A percentile compares a stretch with the other conserved stretches of the same genome.
Evolutionary conservation across 2,329 filamentous ascomycete species (phyloP).

Genomic region (Colletotrichum sp.): DNA sequence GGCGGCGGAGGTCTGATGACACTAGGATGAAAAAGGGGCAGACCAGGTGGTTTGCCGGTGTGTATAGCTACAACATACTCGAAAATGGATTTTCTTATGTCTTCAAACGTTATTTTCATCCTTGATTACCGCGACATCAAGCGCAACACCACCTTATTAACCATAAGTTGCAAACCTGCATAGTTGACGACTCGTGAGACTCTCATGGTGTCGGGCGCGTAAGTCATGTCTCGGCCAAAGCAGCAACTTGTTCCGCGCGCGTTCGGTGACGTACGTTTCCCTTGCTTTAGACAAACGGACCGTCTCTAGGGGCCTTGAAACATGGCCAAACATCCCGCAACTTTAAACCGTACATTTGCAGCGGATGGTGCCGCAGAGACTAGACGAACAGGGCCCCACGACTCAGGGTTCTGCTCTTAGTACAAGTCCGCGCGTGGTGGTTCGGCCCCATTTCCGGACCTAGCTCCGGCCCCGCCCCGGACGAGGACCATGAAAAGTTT

Average conservation of each 20-base stretch:
- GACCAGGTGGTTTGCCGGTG: background rate
- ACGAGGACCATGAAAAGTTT: background rate
- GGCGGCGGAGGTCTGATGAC: background rate
- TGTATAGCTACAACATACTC: constrained; percentile 17
- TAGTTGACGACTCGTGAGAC: background rate
- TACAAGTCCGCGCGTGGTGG: background rate
- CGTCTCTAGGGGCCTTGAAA: background rate
- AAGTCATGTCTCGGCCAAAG: background rate
- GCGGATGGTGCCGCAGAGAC: background rate
- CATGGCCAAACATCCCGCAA: background rate
- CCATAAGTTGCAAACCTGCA: fast-evolving
- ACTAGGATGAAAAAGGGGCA: background rate
- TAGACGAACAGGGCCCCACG: background rate
- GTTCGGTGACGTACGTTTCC: fast-evolving
- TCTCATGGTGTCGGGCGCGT: background rate
- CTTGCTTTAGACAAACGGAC: background rate
- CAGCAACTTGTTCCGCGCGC: background rate
- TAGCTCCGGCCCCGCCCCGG: background rate
- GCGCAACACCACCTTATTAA: fast-evolving
- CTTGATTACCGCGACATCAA: fast-evolving
- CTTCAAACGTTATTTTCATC: background rate
- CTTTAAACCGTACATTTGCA: background rate
- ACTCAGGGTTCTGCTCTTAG: background rate
- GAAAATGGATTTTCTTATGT: constrained; percentile 14
- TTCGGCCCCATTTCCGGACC: background rate